These are phyloP conservation scores for Rhizopus sp. DNA, from an alignment of 371 early-diverging fungal genomes.

Conservation along the genomic window DNA sequence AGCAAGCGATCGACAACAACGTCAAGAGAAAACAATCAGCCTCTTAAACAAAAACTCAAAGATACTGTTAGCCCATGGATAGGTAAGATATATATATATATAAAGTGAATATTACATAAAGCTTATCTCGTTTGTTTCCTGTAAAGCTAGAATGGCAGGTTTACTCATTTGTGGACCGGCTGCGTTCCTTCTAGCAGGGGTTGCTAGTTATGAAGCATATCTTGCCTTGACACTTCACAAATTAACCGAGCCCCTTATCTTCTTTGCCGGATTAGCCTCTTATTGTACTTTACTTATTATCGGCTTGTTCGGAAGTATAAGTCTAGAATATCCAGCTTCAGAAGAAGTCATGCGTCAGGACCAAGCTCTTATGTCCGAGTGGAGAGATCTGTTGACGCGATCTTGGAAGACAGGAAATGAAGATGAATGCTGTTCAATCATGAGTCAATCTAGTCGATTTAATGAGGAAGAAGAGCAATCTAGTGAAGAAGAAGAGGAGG, in stretches of 20 bases:
- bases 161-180: constrained; percentile 13
- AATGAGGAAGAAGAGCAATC: constrained; percentile 21
- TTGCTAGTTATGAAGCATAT: constrained; percentile 22
- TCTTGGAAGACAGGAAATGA: constrained; percentile 25
- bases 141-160: constrained; percentile 15
- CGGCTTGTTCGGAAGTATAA: neutral
- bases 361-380: constrained; percentile 35
- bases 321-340: constrained; percentile 6
- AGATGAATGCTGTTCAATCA: constrained; percentile 14
- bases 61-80: constrained; percentile 10
- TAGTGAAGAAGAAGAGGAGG: constrained; percentile 8
- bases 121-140: neutral
- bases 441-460: constrained; percentile 22
- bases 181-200: constrained; percentile 1
- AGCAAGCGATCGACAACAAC: neutral
- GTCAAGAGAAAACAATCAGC: neutral
- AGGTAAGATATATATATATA: constrained; percentile 10
- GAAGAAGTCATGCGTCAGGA: constrained; percentile 39
- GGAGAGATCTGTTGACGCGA: constrained; percentile 36
- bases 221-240: constrained; percentile 13
- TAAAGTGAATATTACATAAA: too few relatives aligned
- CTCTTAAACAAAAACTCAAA: neutral
- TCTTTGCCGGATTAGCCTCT: constrained; percentile 17
- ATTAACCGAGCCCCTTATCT: constrained; percentile 18
- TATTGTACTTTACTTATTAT: constrained; percentile 12